phyloP scores from a whole-genome alignment of 1,284 basidiomycete genomes.

The Peniophora sp. region DNA sequence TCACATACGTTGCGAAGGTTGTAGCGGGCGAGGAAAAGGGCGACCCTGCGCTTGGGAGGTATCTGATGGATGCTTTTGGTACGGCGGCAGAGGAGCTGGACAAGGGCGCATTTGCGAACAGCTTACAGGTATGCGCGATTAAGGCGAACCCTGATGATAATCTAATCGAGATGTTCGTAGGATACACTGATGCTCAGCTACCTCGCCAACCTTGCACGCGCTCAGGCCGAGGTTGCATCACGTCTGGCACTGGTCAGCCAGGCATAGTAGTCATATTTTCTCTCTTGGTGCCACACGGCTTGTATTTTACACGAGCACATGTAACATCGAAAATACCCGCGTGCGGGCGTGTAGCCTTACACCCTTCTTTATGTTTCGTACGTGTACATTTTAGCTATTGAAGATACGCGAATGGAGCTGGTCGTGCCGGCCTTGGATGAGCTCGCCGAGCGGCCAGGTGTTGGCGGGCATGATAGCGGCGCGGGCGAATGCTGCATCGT shows the following conservation, averaged over 20 bases:
- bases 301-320: background rate
- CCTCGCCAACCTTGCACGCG: conserved; percentile 88
- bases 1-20: conserved; percentile 83
- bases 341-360: background rate
- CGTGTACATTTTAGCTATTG: conserved; percentile 53
- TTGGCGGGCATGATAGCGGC: conserved; percentile 49
- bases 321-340: background rate
- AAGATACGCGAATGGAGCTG: conserved; percentile 94
- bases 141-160: background rate
- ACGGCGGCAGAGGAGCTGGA: conserved; percentile 56
- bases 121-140: conserved; percentile 50
- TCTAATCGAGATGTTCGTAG: conserved; percentile 28
- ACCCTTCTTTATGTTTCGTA: too few relatives aligned
- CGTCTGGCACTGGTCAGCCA: conserved; percentile 71
- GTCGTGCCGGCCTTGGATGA: conserved; percentile 86
- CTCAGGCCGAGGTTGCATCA: conserved; percentile 90
- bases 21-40: conserved; percentile 74
- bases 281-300: too few relatives aligned
- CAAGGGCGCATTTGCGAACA: conserved; percentile 69
- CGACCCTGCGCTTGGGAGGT: conserved; percentile 84
- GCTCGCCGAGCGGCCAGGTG: conserved; percentile 96
- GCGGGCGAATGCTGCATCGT: conserved; percentile 18
- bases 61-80: conserved; percentile 88
- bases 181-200: conserved; percentile 94
- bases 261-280: background rate